These are phyloP conservation scores for Fomitopsis serialis DNA, from an alignment of 768 basidiomycete genomes.

Conservation along the genomic window DNA sequence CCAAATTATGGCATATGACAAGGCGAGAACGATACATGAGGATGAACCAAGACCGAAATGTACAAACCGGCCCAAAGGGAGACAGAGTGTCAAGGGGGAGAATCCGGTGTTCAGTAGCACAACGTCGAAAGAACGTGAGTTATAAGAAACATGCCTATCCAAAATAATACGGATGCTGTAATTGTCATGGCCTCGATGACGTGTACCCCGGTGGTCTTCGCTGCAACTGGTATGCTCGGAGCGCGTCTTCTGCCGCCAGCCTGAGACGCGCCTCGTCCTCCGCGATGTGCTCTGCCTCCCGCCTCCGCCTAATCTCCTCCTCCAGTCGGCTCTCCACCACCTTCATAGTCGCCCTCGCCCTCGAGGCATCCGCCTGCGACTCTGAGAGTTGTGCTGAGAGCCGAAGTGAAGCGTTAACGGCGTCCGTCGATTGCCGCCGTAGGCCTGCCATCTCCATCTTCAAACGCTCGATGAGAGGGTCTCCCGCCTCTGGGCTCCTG, in stretches of 20 bases:
- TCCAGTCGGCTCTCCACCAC: slow-evolving; percentile 54
- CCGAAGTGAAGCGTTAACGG: slow-evolving; percentile 55
- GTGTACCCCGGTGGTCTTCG: slow-evolving; percentile 12
- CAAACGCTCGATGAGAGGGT: slow-evolving; percentile 52
- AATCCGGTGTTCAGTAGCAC: too few relatives aligned
- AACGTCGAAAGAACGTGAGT: too few relatives aligned
- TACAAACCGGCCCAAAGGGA: too few relatives aligned
- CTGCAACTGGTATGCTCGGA: slow-evolving; percentile 25
- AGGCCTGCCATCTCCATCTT: slow-evolving; percentile 60
- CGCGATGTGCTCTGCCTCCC: slow-evolving; percentile 50
- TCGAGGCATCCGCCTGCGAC: slow-evolving; percentile 54
- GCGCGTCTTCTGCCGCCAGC: slow-evolving; percentile 45
- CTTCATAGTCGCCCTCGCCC: slow-evolving; percentile 49
- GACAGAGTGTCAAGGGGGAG: too few relatives aligned
- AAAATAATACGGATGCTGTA: background rate
- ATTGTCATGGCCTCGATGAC: slow-evolving; percentile 7
- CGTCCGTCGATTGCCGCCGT: slow-evolving; percentile 63
- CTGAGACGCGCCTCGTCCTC: slow-evolving; percentile 45
- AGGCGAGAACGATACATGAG: too few relatives aligned
- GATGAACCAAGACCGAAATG: too few relatives aligned
- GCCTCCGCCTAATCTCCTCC: slow-evolving; percentile 51
- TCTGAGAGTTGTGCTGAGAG: slow-evolving; percentile 69
- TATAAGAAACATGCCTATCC: background rate
- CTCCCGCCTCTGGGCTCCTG: slow-evolving; percentile 5
- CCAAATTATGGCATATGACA: too few relatives aligned